A percentile compares a stretch with the other conserved stretches of the same genome.
Evolutionary conservation across 1,139 yeast species (phyloP).

Genomic region (Suhomyces bribrorum): DNA sequence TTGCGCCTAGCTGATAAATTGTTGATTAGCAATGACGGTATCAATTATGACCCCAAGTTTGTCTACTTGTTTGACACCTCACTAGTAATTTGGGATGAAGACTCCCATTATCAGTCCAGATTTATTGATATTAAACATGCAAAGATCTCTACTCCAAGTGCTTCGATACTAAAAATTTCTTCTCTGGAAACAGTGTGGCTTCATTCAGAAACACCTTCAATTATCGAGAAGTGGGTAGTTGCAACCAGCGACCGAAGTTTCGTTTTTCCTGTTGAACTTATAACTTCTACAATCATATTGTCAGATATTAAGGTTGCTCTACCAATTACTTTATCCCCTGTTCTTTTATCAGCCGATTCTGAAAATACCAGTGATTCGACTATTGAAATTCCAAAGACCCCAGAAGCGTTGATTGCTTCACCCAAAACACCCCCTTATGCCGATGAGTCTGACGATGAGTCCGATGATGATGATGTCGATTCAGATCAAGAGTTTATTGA

Average conservation of each 20-base stretch:
- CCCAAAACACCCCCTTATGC: background rate
- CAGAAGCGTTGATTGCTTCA: background rate
- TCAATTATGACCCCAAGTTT: constrained; percentile 15
- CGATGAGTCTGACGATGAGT: background rate
- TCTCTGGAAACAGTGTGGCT: constrained; percentile 16
- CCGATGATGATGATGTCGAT: background rate
- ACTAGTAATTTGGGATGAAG: constrained; percentile 25
- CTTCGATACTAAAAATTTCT: constrained; percentile 21
- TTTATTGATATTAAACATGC: constrained; percentile 5
- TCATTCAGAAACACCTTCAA: constrained; percentile 25
- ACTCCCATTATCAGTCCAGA: constrained; percentile 6
- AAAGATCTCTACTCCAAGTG: constrained; percentile 19
- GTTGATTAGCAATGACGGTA: constrained; percentile 19
- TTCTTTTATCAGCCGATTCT: constrained; percentile 4
- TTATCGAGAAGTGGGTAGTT: constrained; percentile 49
- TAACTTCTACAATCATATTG: constrained; percentile 37
- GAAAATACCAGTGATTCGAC: constrained; percentile 8
- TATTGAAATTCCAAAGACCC: background rate
- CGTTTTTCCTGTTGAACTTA: constrained; percentile 35
- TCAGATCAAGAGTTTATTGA: constrained; percentile 4
- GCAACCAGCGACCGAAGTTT: constrained; percentile 38
- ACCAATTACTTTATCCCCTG: background rate
- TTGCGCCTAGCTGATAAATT: constrained; percentile 42
- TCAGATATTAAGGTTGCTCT: background rate
- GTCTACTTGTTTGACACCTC: constrained; percentile 39